A percentile compares a stretch with the other conserved stretches of the same genome.
These are phyloP conservation scores for Omphalotus olearius DNA, from an alignment of 1,284 basidiomycete genomes.

Conservation along the genomic window DNA sequence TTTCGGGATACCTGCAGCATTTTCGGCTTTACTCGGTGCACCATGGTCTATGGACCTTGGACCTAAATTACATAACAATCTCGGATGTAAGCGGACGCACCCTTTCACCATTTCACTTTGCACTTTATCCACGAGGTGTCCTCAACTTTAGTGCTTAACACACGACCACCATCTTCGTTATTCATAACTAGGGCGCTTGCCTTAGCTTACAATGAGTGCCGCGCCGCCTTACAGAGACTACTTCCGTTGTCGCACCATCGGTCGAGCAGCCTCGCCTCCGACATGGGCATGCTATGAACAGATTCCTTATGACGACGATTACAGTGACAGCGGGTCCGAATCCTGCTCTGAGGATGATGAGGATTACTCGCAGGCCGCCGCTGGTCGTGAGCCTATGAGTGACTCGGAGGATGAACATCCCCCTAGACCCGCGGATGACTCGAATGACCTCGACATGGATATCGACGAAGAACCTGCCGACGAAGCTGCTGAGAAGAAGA, in stretches of 20 bases:
- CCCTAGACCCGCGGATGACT: slow-evolving; percentile 29
- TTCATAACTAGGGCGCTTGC: background rate
- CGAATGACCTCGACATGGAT: slow-evolving; percentile 40
- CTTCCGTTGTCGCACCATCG: slow-evolving; percentile 67
- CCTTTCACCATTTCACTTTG: background rate
- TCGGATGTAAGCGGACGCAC: slow-evolving; percentile 1
- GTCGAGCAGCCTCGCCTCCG: slow-evolving; percentile 73
- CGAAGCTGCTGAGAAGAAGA: slow-evolving; percentile 32
- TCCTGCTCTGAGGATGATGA: slow-evolving; percentile 73
- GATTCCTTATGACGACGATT: slow-evolving; percentile 59
- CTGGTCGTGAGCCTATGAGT: slow-evolving; percentile 26
- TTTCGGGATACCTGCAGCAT: too few relatives aligned
- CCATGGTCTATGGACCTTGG: too few relatives aligned
- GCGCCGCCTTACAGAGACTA: slow-evolving; percentile 41
- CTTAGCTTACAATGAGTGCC: slow-evolving; percentile 32
- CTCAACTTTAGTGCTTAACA: background rate
- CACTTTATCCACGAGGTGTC: background rate
- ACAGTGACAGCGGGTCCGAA: slow-evolving; percentile 46
- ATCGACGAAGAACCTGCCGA: slow-evolving; percentile 66
- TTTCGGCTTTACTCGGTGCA: too few relatives aligned
- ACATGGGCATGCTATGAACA: slow-evolving; percentile 86
- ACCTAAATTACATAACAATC: too few relatives aligned
- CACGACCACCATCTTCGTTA: background rate
- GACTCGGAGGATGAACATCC: slow-evolving; percentile 33
- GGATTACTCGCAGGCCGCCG: slow-evolving; percentile 41